Evolutionary conservation across 768 basidiomycete genomes (phyloP).

Genomic region (Suillus cothurnatus): DNA sequence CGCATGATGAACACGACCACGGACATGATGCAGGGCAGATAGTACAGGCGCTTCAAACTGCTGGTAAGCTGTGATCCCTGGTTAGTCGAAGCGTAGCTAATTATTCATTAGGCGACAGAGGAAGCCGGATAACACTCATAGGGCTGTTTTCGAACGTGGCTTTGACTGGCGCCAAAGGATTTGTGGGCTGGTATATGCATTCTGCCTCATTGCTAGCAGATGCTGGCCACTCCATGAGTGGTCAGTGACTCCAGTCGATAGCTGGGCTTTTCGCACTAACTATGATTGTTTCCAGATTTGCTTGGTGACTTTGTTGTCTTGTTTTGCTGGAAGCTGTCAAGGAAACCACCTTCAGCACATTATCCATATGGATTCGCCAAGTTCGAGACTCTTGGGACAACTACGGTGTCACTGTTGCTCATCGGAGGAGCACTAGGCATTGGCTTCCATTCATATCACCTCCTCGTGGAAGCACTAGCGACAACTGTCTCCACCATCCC

Average conservation of each 20-base stretch:
- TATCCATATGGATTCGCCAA: slow-evolving; percentile 94
- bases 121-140: slow-evolving; percentile 81
- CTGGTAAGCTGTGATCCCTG: slow-evolving; percentile 45
- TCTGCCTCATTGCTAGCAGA: slow-evolving; percentile 91
- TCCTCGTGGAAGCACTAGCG: slow-evolving; percentile 73
- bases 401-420: slow-evolving; percentile 83
- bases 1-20: slow-evolving; percentile 61
- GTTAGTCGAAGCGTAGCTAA: slow-evolving; percentile 1
- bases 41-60: slow-evolving; percentile 65
- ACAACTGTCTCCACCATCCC: slow-evolving; percentile 66
- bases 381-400: slow-evolving; percentile 95
- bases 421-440: slow-evolving; percentile 83
- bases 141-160: slow-evolving; percentile 83
- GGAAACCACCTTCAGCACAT: slow-evolving; percentile 72
- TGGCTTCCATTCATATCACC: slow-evolving; percentile 87
- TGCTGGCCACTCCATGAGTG: slow-evolving; percentile 89
- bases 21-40: slow-evolving; percentile 66
- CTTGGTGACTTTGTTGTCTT: slow-evolving; percentile 92
- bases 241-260: slow-evolving; percentile 43
- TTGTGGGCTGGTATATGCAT: slow-evolving; percentile 88
- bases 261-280: slow-evolving; percentile 14
- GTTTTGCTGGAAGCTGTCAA: slow-evolving; percentile 83
- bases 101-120: slow-evolving; percentile 63
- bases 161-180: slow-evolving; percentile 81
- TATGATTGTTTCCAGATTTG: slow-evolving; percentile 52